Evolutionary conservation across 1,284 basidiomycete genomes (phyloP).

Genomic region (Caloboletus inedulis): DNA sequence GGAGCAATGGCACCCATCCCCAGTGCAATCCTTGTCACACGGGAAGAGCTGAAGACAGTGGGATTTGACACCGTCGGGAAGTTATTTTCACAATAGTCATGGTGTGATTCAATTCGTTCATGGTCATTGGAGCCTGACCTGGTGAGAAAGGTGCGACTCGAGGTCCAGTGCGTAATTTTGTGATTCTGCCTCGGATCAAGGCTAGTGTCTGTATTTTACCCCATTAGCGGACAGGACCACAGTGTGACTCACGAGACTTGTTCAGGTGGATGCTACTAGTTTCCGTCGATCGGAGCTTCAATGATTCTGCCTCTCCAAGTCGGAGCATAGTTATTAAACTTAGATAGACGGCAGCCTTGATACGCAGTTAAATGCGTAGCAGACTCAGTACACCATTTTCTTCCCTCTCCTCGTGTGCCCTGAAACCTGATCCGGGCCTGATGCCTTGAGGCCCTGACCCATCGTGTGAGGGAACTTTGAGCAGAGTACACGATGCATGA

Average conservation of each 20-base stretch:
- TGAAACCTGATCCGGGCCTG: slow-evolving; percentile 6
- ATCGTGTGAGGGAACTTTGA: not conserved
- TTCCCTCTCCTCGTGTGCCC: not conserved
- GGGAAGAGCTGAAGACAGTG: not conserved
- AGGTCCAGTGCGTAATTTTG: not conserved
- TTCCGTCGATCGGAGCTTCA: slow-evolving; percentile 3
- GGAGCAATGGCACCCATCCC: not conserved
- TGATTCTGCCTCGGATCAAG: not conserved
- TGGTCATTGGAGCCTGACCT: slow-evolving; percentile 2
- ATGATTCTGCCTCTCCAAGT: slow-evolving; percentile 1
- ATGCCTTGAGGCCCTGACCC: slow-evolving; percentile 1
- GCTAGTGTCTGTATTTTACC: slow-evolving; percentile 12
- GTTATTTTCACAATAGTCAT: not conserved
- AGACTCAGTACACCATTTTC: not conserved
- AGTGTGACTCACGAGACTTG: not conserved
- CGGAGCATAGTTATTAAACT: slow-evolving; percentile 8
- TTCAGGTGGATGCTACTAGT: slow-evolving; percentile 7
- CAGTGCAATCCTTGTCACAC: not conserved
- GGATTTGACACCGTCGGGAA: not conserved
- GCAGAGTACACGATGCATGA: not conserved
- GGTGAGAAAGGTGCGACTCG: not conserved
- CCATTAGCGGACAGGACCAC: slow-evolving; percentile 9
- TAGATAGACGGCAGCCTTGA: not conserved
- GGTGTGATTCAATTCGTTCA: slow-evolving; percentile 2
- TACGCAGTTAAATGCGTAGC: not conserved